phyloP scores from a whole-genome alignment of 2,329 filamentous ascomycete genomes.

The Dothideomycetes sp. region DNA sequence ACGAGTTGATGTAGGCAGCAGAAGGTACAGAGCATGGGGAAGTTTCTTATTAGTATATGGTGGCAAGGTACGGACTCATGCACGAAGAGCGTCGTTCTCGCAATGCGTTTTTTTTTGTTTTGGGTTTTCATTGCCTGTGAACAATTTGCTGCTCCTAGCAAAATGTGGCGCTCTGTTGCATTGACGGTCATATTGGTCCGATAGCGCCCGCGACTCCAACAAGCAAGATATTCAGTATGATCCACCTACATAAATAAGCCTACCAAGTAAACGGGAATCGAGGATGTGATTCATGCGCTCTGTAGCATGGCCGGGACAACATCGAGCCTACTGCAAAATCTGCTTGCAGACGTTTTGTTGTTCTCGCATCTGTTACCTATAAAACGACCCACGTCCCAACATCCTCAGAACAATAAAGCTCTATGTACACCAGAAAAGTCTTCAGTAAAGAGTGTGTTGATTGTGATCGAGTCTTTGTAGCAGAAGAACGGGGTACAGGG shows the following conservation, averaged over 20 bases:
- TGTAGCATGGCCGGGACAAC: neutral
- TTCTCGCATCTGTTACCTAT: neutral
- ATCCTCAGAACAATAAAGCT: constrained; percentile 3
- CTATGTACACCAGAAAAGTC: constrained; percentile 2
- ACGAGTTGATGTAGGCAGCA: neutral
- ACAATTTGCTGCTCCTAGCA: neutral
- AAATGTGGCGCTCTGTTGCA: constrained; percentile 1
- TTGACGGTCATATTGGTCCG: neutral
- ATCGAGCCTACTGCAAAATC: neutral
- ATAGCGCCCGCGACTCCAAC: neutral
- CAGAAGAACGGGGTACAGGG: neutral
- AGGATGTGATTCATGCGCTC: neutral
- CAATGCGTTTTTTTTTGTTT: neutral
- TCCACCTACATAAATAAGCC: neutral
- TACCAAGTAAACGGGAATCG: neutral
- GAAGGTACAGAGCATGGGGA: too few relatives aligned
- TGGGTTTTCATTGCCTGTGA: neutral
- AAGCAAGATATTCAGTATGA: neutral
- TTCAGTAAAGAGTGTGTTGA: neutral
- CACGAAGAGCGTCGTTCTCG: too few relatives aligned
- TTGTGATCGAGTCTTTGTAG: neutral
- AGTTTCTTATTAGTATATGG: too few relatives aligned
- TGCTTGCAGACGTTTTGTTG: neutral
- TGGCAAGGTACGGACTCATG: too few relatives aligned
- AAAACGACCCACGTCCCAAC: neutral